Base-by-base conservation (phyloP, 352 stramenopile species). In the Globisporangium middletonii region DNA sequence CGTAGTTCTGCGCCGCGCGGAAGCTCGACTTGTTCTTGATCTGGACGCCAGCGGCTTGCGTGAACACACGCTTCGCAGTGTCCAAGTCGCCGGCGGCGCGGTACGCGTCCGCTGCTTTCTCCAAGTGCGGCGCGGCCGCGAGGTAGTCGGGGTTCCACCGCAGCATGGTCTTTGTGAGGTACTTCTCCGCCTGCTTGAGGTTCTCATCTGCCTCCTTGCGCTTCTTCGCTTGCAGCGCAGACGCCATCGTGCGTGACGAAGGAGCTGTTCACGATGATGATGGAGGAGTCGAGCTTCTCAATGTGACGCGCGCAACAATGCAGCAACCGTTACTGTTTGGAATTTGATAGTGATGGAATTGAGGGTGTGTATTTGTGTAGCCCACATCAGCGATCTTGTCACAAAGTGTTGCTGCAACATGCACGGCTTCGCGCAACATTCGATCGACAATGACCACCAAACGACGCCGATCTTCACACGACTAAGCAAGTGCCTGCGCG, bases 21-120 rank as follows among this genome's bases (percentile, higher is more conserved):
- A 91, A 93, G 19, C 68, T 68, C 57, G 77, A 83, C 30, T 86
- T 75, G 53, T 88, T 93, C 61, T 90, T 81, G 57, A 79, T 62
- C 60, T 91, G 83, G 19, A 81, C 79, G 26, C 69, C 65, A 16
- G 83, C 80, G 50, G 75, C 80, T 54, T 81, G 73, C 19, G 59
- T 57, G 57, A 85, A 91, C 26, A 77, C 68, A 41, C 67, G 65
- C 57, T 87, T 86, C 56, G 77, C 79, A 52, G 65, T 63, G 9
- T 89, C 83, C 7, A 80, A 76, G 55, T 89, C 83, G 9, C 76
- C 75, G 1, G 73, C 79, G 5, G 82, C 68, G 41, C 81, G 83
- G 65, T 73, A 93, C 30, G 74, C 70, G 55, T 93, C 83, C 18
- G 75, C 83, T 30, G 83, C 80, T 59, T 84, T 86, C 59, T 93